Conservation (phyloP, 2,329 filamentous ascomycete species). For the Calycina marina region DNA sequence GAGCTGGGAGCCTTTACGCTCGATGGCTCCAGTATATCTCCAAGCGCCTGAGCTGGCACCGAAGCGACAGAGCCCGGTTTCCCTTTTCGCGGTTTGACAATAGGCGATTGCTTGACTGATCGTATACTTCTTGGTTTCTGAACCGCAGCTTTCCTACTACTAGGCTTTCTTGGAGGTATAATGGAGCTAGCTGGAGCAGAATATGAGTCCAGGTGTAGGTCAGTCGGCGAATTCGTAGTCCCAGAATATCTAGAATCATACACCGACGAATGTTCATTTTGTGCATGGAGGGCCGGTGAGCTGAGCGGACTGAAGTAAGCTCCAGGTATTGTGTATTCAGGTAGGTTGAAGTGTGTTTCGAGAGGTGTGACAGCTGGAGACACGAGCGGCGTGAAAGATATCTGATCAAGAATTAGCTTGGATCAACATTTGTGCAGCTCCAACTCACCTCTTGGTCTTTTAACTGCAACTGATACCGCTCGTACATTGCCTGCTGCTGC, state of each 20-base stretch:
- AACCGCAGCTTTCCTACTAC: conserved; percentile 11
- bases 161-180: conserved; percentile 11
- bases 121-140: conserved; percentile 17
- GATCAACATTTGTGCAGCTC: not conserved
- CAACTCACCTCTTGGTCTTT: conserved; percentile 53
- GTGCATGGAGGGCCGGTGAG: conserved; percentile 65
- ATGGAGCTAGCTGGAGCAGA: conserved; percentile 14
- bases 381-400: conserved; percentile 67
- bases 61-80: conserved; percentile 28
- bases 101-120: conserved; percentile 25
- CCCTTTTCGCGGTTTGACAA: conserved; percentile 26
- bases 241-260: conserved; percentile 26
- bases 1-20: conserved; percentile 23
- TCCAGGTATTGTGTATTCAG: conserved; percentile 42
- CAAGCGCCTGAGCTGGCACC: conserved; percentile 28
- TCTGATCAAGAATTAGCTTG: conserved; percentile 27
- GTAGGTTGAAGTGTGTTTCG: conserved; percentile 48
- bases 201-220: conserved; percentile 18
- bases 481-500: conserved; percentile 48
- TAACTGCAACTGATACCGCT: conserved; percentile 41
- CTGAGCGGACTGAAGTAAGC: conserved; percentile 75
- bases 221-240: conserved; percentile 20
- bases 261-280: conserved; percentile 35
- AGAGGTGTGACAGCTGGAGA: conserved; percentile 75
- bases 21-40: conserved; percentile 23